Base-by-base conservation (phyloP, 2,329 filamentous ascomycete genomes). In the Gnomoniopsis sp. region DNA sequence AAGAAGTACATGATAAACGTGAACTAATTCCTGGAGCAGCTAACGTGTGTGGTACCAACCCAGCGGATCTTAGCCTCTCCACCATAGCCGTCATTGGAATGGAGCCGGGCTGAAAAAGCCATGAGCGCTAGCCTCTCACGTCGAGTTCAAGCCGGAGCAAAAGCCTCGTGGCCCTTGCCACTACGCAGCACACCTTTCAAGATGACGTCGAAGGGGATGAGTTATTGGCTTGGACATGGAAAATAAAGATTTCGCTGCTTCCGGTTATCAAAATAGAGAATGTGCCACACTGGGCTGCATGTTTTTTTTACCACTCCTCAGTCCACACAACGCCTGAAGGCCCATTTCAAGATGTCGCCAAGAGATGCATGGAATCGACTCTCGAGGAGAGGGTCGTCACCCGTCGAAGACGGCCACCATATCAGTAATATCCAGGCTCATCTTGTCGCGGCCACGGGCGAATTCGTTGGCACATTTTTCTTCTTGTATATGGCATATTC, bases 401-500 rank as follows among this genome's bases (percentile, higher is more conserved):
- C 41, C 17, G 53, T 49, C 33, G 10, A 38, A 1, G 53, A 34
- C 12, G 53, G 49, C 17, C 59, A 59, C 17, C 59, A 59, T 26
- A 23, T 61, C 26, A 58, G 22, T 26, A 22, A 41, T 1, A n/a
- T 58, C 2, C 23, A 54, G 22, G 22, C 36, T 12, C 58, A 62
- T 22, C 26, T 57, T 3, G 41, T 58, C 17, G 60, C 58, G 7
- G 51, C 60, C 17, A 53, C 71, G 7, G 72, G 74, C 55, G 76
- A 78, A 63, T 76, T 78, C 54, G 68, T 75, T 41, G 75, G 75
- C 34, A 77, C 75, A 0, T 76, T 77, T 48, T 63, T 75, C 56
- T 78, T 77, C 63, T 70, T 78, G 3, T 77, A 74, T 66, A 73
- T 77, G 54, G 71, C 66, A 33, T 77, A 77, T 63, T 69, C 68